Conservation (phyloP, 2,329 filamentous ascomycete species). For the Monilinia vaccinii-corymbosi region DNA sequence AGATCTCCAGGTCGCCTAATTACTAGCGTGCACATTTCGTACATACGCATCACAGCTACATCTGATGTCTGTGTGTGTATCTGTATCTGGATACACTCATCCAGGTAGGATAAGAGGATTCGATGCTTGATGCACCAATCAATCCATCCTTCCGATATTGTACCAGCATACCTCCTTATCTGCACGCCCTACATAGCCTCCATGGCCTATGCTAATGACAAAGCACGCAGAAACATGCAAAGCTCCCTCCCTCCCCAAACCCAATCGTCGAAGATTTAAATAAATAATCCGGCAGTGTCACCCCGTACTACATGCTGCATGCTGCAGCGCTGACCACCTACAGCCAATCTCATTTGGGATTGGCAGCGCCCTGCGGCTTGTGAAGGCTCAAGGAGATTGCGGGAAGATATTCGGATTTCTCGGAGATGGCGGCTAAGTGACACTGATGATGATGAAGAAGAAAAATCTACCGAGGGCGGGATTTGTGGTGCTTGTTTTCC, state of each 20-base stretch:
- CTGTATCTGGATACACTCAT: background rate
- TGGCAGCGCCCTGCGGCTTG: too few species aligned
- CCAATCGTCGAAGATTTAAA: background rate
- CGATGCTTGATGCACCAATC: background rate
- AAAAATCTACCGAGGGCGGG: background rate
- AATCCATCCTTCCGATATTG: conserved; percentile 1
- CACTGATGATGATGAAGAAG: background rate
- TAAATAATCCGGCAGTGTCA: background rate
- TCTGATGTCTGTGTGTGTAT: background rate
- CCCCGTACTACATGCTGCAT: background rate
- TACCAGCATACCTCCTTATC: background rate
- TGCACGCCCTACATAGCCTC: background rate
- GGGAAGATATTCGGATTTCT: background rate
- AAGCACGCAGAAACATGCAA: background rate
- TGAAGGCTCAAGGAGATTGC: background rate
- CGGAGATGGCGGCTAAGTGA: background rate
- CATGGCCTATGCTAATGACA: background rate
- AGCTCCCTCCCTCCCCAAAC: background rate
- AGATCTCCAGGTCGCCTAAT: background rate
- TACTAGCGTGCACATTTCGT: too few species aligned
- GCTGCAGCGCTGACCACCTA: background rate
- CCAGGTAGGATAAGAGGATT: background rate
- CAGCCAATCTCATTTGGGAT: background rate
- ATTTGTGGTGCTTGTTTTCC: background rate
- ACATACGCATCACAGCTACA: background rate